phyloP scores from a whole-genome alignment of 805 yeast genomes.

The Candida sonorensis region DNA sequence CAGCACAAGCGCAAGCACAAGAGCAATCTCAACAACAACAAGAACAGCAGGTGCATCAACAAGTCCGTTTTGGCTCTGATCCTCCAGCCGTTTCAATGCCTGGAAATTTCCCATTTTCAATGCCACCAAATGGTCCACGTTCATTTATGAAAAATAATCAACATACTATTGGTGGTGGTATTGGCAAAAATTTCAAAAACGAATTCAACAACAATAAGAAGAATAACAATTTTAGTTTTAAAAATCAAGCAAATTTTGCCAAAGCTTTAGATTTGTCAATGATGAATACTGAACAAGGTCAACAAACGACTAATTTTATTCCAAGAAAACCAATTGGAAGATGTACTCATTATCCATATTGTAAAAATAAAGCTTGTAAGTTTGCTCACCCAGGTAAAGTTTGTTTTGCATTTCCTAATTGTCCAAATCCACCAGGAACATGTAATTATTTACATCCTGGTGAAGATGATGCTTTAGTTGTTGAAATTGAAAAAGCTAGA shows the following conservation, averaged over 20 bases:
- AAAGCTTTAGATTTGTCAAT: slow-evolving; percentile 33
- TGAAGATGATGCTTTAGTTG: slow-evolving; percentile 70
- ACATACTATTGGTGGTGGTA: no score
- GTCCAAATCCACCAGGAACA: slow-evolving; percentile 74
- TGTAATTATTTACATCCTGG: slow-evolving; percentile 81
- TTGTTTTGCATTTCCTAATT: slow-evolving; percentile 71
- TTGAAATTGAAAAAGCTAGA: slow-evolving; percentile 58
- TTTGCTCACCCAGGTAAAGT: slow-evolving; percentile 75
- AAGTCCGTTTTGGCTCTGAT: slow-evolving; percentile 20
- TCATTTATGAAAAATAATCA: no score
- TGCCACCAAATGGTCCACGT: slow-evolving; percentile 18
- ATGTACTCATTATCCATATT: slow-evolving; percentile 66
- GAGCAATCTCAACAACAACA: slow-evolving; percentile 14
- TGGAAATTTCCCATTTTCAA: not conserved
- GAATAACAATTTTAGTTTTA: slow-evolving; percentile 24
- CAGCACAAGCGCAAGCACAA: slow-evolving; percentile 11
- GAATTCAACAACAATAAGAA: slow-evolving; percentile 10
- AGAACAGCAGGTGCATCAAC: slow-evolving; percentile 14
- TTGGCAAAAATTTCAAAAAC: slow-evolving; percentile 1
- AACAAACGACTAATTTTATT: slow-evolving; percentile 28
- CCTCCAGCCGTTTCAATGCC: not conserved
- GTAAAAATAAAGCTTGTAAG: slow-evolving; percentile 58
- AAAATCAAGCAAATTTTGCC: slow-evolving; percentile 35
- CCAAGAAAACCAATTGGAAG: slow-evolving; percentile 52
- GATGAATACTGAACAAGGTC: slow-evolving; percentile 16